Evolutionary conservation across 805 yeast genomes (phyloP), one percentile per base, ranked within the genome.

Genomic region (Wickerhamomyces subpelliculosus): DNA sequence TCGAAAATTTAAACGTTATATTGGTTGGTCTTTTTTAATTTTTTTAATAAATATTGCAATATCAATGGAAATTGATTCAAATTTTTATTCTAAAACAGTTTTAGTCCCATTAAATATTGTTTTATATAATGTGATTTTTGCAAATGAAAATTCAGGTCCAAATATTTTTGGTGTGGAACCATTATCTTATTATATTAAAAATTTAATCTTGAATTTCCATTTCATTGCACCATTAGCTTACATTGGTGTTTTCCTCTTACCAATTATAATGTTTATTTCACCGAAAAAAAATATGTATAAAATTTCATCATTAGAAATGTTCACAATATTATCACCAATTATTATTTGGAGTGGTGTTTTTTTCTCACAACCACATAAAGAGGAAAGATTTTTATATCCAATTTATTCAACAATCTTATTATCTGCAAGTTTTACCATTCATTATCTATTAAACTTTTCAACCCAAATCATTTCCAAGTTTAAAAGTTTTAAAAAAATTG

Each of bases 101-200:
- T 68, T 85, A 22, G 94, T 89, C 3, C 89, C 96, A 0, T 64
- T 80, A 47, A 90, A 89, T 54, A 88, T 88, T 44, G 80, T 88
- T 5, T 58, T 77, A 18, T 90, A 90, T 61, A 89, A 90, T 52
- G 96, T 89, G 2, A 61, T 81, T 40, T 58, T 68, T 53, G 78
- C 94, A 0, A 66, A 68, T 40, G 84, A 75, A 30, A 48, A 57
- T 5, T 68, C 85, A 20, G 97, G 97, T 0, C 97, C 97, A 2
- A 80, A 84, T 42, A 87, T 90, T 19, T 90, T 88, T 61, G 97
- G 97, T 21, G 74, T 74, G 6, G 97, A 89, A 57, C 86, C 93
- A 12, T 67, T 82, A 61, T 55, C 64, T 26, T 90, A 84, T 57
- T 90, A 90, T 52, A 44, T 77, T 10, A 53, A 70, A 41, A 88